Conservation (phyloP, 1,284 basidiomycete genomes). For the Sanghuangporus sanghuang region DNA sequence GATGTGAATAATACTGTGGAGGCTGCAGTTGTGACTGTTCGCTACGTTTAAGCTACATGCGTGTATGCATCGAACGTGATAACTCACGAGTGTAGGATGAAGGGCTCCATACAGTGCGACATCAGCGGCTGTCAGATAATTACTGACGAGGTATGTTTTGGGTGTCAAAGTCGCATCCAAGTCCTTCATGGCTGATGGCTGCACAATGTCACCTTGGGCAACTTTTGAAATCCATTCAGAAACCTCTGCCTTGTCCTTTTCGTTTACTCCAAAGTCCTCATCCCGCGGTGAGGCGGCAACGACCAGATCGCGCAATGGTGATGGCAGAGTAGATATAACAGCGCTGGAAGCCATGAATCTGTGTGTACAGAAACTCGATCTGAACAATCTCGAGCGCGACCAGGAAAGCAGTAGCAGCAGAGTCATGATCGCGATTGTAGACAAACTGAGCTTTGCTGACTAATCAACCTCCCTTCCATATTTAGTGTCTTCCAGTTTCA, state of each 20-base stretch:
- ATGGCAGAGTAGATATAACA: slow-evolving; percentile 44
- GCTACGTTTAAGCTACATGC: neutral
- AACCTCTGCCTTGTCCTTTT: slow-evolving; percentile 60
- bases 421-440: neutral
- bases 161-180: slow-evolving; percentile 71
- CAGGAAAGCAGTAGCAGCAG: neutral
- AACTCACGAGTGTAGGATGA: slow-evolving; percentile 71
- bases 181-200: slow-evolving; percentile 48
- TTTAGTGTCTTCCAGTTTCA: neutral
- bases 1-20: slow-evolving; percentile 66
- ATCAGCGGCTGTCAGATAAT: slow-evolving; percentile 83
- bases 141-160: slow-evolving; percentile 78
- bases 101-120: slow-evolving; percentile 80
- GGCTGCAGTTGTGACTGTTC: slow-evolving; percentile 60
- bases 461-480: neutral
- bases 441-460: neutral
- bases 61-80: neutral
- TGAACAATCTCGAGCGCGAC: neutral
- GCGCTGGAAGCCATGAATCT: slow-evolving; percentile 55
- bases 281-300: slow-evolving; percentile 38
- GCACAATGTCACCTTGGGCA: slow-evolving; percentile 43
- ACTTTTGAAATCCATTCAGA: slow-evolving; percentile 66
- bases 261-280: slow-evolving; percentile 47
- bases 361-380: neutral
- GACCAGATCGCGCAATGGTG: slow-evolving; percentile 57